Evolutionary conservation across 2,329 filamentous ascomycete species (phyloP), one percentile per base, ranked within the genome.

Genomic region (Penicillium paneum): DNA sequence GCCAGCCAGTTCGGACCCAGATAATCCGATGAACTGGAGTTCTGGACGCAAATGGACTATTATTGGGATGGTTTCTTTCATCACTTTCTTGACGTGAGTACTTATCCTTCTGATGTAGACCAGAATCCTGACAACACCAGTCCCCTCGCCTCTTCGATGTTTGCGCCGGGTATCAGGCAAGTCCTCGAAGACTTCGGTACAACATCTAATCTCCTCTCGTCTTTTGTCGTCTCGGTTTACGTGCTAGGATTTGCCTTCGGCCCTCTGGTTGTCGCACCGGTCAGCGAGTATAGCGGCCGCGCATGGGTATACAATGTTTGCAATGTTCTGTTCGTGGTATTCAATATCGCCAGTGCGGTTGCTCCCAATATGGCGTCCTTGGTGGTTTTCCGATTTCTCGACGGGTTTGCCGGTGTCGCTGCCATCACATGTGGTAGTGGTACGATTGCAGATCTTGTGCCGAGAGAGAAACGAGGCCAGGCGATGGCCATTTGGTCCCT

Each of bases 391-490:
- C 77, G 79, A 2, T 68, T 81, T 19, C 56, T 82, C 17, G 72
- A 73, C 54, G 80, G 79, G 0, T 61, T 77, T 55, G 74, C 74
- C 26, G 77, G 75, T 13, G 73, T 73, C 0, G 72, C 73, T 1
- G 81, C 84, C 0, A 63, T 80, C 12, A 78, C 80, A 2, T 73
- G 81, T 15, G 81, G 79, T 13, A 78, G 76, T 24, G 81, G 78
- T 1, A 78, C 75, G 2, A 74, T 84, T 35, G 77, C 79, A 3
- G 82, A 84, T 59, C 62, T 82, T 35, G 75, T 81, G 49, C 73
- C 75, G 0, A 64, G 70, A n/a, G 74, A 78, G 45, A 71, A 77
- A 54, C 71, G 81, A n/a, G 81, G 79, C 0, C 69, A 68, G 24
- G 78, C 75, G 15, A 80, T 82, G 76, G 73, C 77, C 10, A 62